These are phyloP conservation scores for Thraustochytrium striatum DNA, from an alignment of 352 stramenopile species.

Conservation along the genomic window DNA sequence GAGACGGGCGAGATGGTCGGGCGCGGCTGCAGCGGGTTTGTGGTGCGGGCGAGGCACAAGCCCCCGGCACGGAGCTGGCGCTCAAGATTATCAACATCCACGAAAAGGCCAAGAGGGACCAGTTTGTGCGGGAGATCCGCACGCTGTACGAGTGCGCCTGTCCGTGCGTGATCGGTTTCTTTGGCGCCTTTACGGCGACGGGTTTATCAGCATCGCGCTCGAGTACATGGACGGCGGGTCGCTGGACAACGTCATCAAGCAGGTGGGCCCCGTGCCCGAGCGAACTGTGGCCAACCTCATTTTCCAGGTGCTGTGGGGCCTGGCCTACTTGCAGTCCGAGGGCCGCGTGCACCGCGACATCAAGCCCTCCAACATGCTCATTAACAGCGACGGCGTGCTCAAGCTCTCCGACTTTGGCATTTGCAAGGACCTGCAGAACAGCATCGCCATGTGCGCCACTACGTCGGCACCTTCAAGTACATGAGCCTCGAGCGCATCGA, in stretches of 20 bases:
- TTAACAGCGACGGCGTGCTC: slow-evolving; percentile 77
- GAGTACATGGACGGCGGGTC: slow-evolving; percentile 96
- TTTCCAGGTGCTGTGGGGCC: slow-evolving; percentile 68
- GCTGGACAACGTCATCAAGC: slow-evolving; percentile 94
- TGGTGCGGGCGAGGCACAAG: too few relatives aligned
- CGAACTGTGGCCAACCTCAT: slow-evolving; percentile 66
- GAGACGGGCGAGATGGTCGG: too few relatives aligned
- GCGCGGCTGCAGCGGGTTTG: too few relatives aligned
- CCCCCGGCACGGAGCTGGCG: too few relatives aligned
- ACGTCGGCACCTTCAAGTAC: slow-evolving; percentile 72
- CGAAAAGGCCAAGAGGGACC: too few relatives aligned
- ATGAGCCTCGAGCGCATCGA: slow-evolving; percentile 70
- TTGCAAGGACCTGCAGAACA: slow-evolving; percentile 51
- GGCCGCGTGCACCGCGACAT: slow-evolving; percentile 82
- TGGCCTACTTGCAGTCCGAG: slow-evolving; percentile 73
- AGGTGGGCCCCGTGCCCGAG: slow-evolving; percentile 66
- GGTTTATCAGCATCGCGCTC: too few relatives aligned
- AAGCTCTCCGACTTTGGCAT: slow-evolving; percentile 63
- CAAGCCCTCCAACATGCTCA: slow-evolving; percentile 72
- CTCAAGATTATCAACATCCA: too few relatives aligned
- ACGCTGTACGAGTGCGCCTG: too few relatives aligned
- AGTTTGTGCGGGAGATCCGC: too few relatives aligned
- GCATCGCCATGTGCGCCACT: slow-evolving; percentile 91
- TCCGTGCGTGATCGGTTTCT: too few relatives aligned
- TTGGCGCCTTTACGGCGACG: too few relatives aligned